Base-by-base conservation (phyloP, 306 rosid species). In the Styphnolobium japonicum region DNA sequence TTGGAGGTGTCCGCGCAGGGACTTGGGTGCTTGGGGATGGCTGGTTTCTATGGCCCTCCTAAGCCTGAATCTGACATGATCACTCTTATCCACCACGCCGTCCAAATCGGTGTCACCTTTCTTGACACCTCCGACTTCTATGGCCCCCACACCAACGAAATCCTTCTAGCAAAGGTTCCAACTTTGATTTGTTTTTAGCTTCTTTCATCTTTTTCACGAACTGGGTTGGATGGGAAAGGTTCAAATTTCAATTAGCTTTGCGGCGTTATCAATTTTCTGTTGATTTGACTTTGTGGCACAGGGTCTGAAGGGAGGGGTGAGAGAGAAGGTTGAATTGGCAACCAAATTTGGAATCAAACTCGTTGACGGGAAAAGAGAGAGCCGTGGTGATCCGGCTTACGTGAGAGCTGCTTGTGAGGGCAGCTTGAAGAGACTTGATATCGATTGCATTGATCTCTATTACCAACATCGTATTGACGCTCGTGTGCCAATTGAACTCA, bases 1-100 rank as follows among this genome's bases (percentile, higher is more conserved):
- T 57, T 86, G 7, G 88, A 84, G 77, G 90, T 87, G 0, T 87
- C 93, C 1, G 85, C 76, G 0, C 91, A 89, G 23, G 93, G 93
- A 39, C 87, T 87, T 3, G 91, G 93, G 0, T 89, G 92, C 70
- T 76, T 85, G 92, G 77, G 87, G 1, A 88, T 90, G 95, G 81
- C 92, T 2, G 39, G 71, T 52, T 61, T 15, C 83, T 88, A 86
- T 33, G 87, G 88, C 8, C 72, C 89, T 7, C 81, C 84, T 0
- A 91, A 87, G 74, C 89, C 96, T 0, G 91, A 88, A 0, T 2
- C 81, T 0, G 92, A 90, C 10, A 86, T 88, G 94, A 83, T 90
- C 14, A 46, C 69, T 7, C 88, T 88, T 43, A 85, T 88, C 82
- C 90, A 73, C 83, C 87, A 79, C 9, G 90, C 89, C 67, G 5